Base-by-base conservation (phyloP, 116 monocot genomes). In the Trichopus zeylanicus region DNA sequence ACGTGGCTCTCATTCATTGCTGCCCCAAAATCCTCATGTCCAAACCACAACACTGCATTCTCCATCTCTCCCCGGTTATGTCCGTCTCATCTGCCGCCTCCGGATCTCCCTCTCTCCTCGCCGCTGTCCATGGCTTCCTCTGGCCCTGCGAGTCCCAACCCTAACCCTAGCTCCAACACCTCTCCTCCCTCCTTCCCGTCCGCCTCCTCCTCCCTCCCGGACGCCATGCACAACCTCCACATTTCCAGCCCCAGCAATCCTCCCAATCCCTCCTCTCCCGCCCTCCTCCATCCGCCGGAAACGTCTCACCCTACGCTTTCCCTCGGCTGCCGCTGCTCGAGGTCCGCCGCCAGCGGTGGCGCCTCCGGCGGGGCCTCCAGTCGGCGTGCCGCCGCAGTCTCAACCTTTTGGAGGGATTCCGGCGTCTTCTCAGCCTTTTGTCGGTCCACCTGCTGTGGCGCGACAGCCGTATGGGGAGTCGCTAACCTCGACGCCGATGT, bases 181-280 rank as follows among this genome's bases (percentile, higher is more conserved):
- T 26, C 12, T 37, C 27, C 35, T 35, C 7, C 8, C 26, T n/a
- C n/a, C n/a, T n/a, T n/a, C n/a, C n/a, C n/a, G n/a, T n/a, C 48
- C n/a, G 1, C 48, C 21, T n/a, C 22, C 26, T 7, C 37, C 0
- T 21, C 67, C 51, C 68, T 78, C 26, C 47, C 70, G 31, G 66
- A 59, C 24, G 19, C 54, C 60, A 62, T 79, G 57, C 73, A 67
- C 51, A 78, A 74, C 57, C 65, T 79, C 54, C 79, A 79, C 70
- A 79, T 79, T 73, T 7, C 26, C 4, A 56, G 63, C 55, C 48
- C 19, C 63, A 57, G 4, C 63, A 68, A 10, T 51, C 73, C 28
- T 63, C 49, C n/a, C n/a, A n/a, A n/a, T 27, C 60, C 59, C 3
- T 21, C 38, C 35, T 25, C 47, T 48, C 25, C 19, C 32, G 33